Evolutionary conservation across 306 rosid species (phyloP).

Genomic region (Myrica gale): DNA sequence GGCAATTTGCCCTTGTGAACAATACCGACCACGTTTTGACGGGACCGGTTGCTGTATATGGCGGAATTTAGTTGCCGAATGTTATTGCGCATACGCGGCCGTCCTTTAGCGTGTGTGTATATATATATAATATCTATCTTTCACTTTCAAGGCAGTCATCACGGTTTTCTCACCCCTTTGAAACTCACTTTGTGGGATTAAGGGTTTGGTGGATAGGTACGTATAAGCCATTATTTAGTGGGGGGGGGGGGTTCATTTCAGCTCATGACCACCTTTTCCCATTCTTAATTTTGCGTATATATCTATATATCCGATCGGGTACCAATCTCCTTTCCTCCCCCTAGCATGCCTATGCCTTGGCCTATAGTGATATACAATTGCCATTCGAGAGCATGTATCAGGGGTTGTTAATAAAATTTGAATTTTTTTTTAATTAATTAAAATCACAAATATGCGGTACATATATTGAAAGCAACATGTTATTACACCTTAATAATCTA

Average conservation of each 20-base stretch:
- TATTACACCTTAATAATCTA: too few species aligned
- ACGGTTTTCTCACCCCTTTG: not conserved
- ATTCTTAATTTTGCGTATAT: too few species aligned
- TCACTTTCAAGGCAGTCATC: conserved; percentile 3
- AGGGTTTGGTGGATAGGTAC: not conserved
- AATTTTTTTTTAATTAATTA: too few species aligned
- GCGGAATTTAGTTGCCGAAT: conserved; percentile 5
- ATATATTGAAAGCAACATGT: not conserved
- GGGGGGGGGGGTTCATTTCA: too few species aligned
- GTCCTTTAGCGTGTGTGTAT: not conserved
- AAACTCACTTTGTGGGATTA: not conserved
- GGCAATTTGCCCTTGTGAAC: not conserved
- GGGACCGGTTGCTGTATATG: not conserved
- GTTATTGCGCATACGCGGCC: not conserved
- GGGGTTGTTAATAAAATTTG: not conserved
- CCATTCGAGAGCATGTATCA: not conserved
- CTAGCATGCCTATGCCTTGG: not conserved
- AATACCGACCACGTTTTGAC: not conserved
- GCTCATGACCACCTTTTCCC: too few species aligned
- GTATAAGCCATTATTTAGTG: too few species aligned
- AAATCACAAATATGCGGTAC: not conserved
- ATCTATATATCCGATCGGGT: too few species aligned
- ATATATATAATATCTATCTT: not conserved
- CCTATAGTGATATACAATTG: not conserved
- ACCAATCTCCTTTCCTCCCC: not conserved